Conservation (phyloP, 2,329 filamentous ascomycete genomes). For the Stagonosporopsis chrysanthemi region DNA sequence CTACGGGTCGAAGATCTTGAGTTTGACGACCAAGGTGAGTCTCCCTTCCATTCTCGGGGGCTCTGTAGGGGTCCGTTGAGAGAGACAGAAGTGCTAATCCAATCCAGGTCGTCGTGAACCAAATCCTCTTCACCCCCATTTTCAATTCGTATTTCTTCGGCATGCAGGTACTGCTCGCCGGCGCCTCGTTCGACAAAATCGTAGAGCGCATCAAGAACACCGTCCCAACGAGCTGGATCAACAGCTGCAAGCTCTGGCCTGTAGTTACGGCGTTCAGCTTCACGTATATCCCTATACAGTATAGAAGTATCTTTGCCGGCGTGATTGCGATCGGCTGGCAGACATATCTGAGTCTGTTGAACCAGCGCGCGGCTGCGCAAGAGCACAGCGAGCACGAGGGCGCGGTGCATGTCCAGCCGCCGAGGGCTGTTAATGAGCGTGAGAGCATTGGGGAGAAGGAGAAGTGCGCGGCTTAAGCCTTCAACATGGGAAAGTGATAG, state of each 20-base stretch:
- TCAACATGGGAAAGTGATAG: not conserved
- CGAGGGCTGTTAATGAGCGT: not conserved
- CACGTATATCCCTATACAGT: conserved; percentile 80
- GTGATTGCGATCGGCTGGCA: conserved; percentile 88
- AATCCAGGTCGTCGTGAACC: conserved; percentile 73
- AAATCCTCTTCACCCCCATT: conserved; percentile 77
- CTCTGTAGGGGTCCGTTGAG: not conserved
- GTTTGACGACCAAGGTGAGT: conserved; percentile 70
- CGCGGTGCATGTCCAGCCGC: not conserved
- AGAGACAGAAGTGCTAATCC: not conserved
- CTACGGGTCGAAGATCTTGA: conserved; percentile 74
- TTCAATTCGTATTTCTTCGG: conserved; percentile 63
- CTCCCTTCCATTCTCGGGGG: not conserved
- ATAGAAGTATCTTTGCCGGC: conserved; percentile 78
- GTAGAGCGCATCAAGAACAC: conserved; percentile 76
- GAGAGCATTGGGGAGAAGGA: conserved; percentile 15
- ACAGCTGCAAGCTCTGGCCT: conserved; percentile 88
- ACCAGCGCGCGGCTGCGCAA: conserved; percentile 72
- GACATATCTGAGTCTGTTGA: conserved; percentile 84
- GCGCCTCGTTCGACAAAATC: conserved; percentile 69
- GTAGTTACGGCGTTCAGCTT: conserved; percentile 86
- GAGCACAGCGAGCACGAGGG: conserved; percentile 47
- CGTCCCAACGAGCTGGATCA: conserved; percentile 77
- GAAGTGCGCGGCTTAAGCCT: conserved; percentile 25
- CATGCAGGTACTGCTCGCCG: conserved; percentile 60